Percentiles rank a stretch among this genome's conserved stretches.
Conservation (phyloP, 495 filamentous ascomycete genomes). For the Annulohypoxylon maeteangense region DNA sequence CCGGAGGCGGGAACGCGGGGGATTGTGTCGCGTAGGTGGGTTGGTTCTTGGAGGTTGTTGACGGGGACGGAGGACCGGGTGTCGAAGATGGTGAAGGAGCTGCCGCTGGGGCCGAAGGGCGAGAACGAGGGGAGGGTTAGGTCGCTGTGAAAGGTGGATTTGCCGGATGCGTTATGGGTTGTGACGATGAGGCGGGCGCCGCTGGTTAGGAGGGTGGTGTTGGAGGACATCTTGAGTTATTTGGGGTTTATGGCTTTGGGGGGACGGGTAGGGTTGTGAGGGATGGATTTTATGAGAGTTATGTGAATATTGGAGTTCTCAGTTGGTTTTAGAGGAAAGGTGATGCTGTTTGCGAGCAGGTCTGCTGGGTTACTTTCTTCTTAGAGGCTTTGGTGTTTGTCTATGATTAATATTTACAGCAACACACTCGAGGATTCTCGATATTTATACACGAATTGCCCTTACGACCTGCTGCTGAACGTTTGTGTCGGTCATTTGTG, state of each 20-base stretch:
- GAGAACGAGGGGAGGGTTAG: constrained; percentile 38
- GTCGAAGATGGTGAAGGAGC: constrained; percentile 47
- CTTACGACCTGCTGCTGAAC: background rate
- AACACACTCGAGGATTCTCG: background rate
- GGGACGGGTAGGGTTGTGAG: too few species aligned
- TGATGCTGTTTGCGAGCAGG: background rate
- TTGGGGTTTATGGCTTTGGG: too few species aligned
- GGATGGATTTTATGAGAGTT: background rate
- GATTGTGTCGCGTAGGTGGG: constrained; percentile 25
- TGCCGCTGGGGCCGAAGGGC: constrained; percentile 45
- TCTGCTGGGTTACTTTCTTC: background rate
- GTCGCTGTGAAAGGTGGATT: constrained; percentile 50
- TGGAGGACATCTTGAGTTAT: constrained; percentile 20
- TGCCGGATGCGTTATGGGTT: constrained; percentile 46
- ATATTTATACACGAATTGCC: constrained; percentile 23
- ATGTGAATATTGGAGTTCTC: too few species aligned
- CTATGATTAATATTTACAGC: background rate
- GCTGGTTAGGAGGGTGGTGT: background rate
- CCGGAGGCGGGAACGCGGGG: constrained; percentile 45
- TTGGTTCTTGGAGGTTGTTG: constrained; percentile 38
- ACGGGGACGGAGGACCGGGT: constrained; percentile 43
- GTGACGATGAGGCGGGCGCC: constrained; percentile 49
- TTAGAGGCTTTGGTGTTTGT: background rate
- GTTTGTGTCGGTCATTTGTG: background rate
- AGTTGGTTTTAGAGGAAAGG: background rate